Evolutionary conservation across 345 rosid genomes (phyloP).

Genomic region (Draba incana): DNA sequence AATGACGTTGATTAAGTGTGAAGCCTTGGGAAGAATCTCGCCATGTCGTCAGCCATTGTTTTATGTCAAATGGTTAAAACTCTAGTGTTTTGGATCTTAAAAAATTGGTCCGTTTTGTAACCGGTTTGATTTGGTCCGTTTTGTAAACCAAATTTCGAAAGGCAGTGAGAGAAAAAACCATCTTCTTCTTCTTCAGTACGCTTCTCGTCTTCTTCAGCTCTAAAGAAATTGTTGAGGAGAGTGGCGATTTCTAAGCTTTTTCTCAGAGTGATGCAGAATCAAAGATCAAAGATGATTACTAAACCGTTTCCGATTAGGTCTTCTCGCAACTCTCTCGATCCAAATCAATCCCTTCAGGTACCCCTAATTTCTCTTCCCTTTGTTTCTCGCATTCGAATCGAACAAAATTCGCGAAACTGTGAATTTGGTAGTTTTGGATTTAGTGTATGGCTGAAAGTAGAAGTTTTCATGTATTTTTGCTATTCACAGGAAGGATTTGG

Average conservation of each 20-base stretch:
- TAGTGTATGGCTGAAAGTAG: no score
- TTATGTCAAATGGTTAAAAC: no score
- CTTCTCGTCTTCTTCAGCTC: no score
- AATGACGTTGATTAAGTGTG: no score
- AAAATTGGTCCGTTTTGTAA: no score
- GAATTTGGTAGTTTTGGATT: neutral
- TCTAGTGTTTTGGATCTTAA: no score
- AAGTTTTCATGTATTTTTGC: neutral
- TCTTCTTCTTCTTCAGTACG: no score
- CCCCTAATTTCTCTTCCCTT: conserved; percentile 4
- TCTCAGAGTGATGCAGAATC: conserved; percentile 14
- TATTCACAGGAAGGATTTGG: conserved; percentile 26
- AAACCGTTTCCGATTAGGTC: conserved; percentile 28
- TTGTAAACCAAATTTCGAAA: no score
- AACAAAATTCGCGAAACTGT: neutral
- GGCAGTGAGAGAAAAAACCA: no score
- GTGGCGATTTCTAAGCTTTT: conserved; percentile 13
- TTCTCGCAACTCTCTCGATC: conserved; percentile 21
- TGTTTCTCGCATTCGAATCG: neutral
- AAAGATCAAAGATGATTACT: conserved; percentile 21
- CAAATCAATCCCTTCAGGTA: conserved; percentile 23
- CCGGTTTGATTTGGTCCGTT: no score
- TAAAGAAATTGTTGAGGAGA: neutral
- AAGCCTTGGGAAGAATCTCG: no score
- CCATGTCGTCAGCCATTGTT: no score